Evolutionary conservation across 306 rosid species (phyloP), one percentile per base, ranked within the genome.

Genomic region (Rosa persica): DNA sequence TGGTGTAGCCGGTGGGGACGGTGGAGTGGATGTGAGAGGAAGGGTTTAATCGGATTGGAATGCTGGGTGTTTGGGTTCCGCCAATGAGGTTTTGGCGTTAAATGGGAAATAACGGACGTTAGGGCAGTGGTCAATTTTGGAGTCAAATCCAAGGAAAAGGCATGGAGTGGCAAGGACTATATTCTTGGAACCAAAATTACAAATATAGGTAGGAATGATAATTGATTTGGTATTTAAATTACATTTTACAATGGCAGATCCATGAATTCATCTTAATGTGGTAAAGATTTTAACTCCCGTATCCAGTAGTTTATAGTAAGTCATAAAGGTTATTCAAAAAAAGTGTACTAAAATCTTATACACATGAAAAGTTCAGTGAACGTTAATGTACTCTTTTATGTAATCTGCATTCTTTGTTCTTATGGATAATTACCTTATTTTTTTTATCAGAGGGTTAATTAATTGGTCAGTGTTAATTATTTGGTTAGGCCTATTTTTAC

Each of bases 1-100:
- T 74, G 90, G 81, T 65, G 76, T 44, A 79, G 75, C 74, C 78
- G 80, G 89, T 84, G 70, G 85, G 66, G 85, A 55, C 55, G 73
- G 75, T 5, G 80, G 61, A 4, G 42, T 15, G 42, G 87, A 86
- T 75, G 83, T 76, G 79, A 79, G 51, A 25, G 22, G 47, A 39
- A 4, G 52, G 68, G 48, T 46, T 72, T 66, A 82, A 76, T 36
- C 12, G 67, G 48, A 77, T 82, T 82, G 70, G 81, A 81, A 65
- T 77, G 1, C 19, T 25, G 76, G 23, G 72, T 43, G 54, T 66
- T 77, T 77, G 57, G 38, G 40, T 39, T 82, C 85, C 82, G 55
- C 82, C 85, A 42, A 77, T 81, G 7, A 66, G 36, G 36, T 34
- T 36, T 20, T 30, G 58, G 40, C 12, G 23, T 6, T 44, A 19